Evolutionary conservation across 2,329 filamentous ascomycete species (phyloP).

Genomic region (Pseudocercospora crystallina): DNA sequence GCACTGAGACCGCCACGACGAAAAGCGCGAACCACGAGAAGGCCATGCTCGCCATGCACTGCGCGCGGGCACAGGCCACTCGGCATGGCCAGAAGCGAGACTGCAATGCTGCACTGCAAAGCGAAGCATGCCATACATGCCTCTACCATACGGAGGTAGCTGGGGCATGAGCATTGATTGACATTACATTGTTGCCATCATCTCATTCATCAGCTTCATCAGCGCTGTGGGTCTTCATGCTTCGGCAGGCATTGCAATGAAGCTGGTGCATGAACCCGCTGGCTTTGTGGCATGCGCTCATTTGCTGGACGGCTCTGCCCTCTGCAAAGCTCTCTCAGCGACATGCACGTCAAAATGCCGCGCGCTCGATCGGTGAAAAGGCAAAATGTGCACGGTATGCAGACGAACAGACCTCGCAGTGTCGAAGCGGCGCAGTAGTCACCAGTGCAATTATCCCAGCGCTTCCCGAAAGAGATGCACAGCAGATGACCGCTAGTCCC

Average conservation of each 20-base stretch:
- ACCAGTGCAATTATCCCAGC: no score
- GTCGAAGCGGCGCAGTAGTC: no score
- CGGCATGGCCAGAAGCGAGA: neutral
- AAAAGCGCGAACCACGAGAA: constrained; percentile 15
- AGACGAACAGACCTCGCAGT: no score
- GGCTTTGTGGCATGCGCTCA: constrained; percentile 29
- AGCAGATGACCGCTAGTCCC: no score
- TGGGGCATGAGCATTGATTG: no score
- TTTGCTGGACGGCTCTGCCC: constrained; percentile 20
- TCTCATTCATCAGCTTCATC: neutral
- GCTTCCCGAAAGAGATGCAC: no score
- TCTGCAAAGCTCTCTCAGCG: constrained; percentile 18
- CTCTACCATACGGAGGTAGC: no score
- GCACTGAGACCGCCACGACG: constrained; percentile 25
- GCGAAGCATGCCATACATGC: no score
- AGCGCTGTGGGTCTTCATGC: constrained; percentile 10
- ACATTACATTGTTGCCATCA: no score
- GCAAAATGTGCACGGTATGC: neutral
- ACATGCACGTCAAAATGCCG: constrained; percentile 17
- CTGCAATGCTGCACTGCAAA: neutral
- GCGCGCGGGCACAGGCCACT: neutral
- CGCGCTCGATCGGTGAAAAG: constrained; percentile 19
- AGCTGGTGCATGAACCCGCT: constrained; percentile 22
- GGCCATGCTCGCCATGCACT: neutral
- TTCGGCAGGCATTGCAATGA: constrained; percentile 4